These are phyloP conservation scores for Colletotrichum somersetense DNA, from an alignment of 2,329 filamentous ascomycete genomes.

Conservation along the genomic window DNA sequence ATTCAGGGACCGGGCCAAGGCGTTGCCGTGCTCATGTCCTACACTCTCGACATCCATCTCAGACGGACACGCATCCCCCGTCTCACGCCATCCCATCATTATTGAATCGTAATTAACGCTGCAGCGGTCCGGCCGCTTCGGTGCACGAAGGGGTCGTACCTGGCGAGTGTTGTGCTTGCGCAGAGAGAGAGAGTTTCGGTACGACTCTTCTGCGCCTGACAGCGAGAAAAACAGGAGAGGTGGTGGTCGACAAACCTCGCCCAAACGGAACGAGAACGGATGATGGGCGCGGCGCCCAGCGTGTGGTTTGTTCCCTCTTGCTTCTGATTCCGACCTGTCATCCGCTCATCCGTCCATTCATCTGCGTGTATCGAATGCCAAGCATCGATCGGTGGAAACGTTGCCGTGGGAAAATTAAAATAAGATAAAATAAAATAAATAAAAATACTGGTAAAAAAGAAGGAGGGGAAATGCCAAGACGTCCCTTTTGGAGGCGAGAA, in stretches of 20 bases:
- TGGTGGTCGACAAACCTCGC: too few relatives aligned
- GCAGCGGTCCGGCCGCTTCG: conserved; percentile 21
- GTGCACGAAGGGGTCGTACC: neutral
- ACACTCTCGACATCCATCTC: conserved; percentile 28
- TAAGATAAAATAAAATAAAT: neutral
- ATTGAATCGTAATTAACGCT: conserved; percentile 8
- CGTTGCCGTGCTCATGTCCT: conserved; percentile 24
- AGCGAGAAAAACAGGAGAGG: neutral
- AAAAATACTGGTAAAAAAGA: neutral
- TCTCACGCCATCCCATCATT: conserved; percentile 21
- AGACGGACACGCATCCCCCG: conserved; percentile 36
- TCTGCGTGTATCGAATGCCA: conserved; percentile 1
- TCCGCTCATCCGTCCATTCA: neutral
- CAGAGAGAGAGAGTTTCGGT: neutral
- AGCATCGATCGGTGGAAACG: conserved; percentile 20
- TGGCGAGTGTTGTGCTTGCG: neutral
- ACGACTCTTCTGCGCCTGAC: neutral
- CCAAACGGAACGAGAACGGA: neutral
- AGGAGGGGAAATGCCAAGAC: conserved; percentile 12
- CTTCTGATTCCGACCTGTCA: neutral
- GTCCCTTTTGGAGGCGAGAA: neutral
- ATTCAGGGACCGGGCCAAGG: conserved; percentile 32
- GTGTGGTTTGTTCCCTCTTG: neutral
- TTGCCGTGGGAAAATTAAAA: conserved; percentile 11
- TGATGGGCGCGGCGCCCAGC: neutral